Base-by-base conservation (phyloP, 208 protist genomes). In the Entamoeba histolytica region DNA sequence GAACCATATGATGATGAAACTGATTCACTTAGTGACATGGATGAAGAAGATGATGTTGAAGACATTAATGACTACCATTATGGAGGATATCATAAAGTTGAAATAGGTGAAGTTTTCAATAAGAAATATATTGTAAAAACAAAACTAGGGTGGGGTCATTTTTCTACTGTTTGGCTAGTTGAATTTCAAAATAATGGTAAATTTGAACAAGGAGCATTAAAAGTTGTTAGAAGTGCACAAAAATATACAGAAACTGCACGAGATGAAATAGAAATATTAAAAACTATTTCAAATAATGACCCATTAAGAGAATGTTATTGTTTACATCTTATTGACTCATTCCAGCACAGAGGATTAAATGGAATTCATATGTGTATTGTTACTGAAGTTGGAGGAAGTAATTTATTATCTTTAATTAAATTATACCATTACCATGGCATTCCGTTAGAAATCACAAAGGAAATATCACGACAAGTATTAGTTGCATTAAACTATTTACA, bases 391-490 rank as follows among this genome's bases (percentile, higher is more conserved):
- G 61, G 61, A 49, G 78, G 78, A 23, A 49, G 14, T 8, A 91
- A 98, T 94, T 94, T 98, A n/a, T 98, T 97, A 94, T 97, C 97
- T 91, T 95, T 97, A 35, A 94, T 98, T 91, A 97, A 97, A 93
- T 69, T 92, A 23, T 97, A 96, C 92, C 49, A 97, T 61, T 97
- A 97, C 92, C 91, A 93, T 39, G 96, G 96, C 47, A 95, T 98
- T 31, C 95, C 94, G 87, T 10, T 91, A n/a, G 78, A 91, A 39
- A 94, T 97, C 0, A 93, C 96, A 31, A 57, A 95, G n/a, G 94
- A 94, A 12, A 95, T 96, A 91, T 23, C 94, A 6, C 17, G 69
- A 39, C 94, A 96, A 91, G 87, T 96, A n/a, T 94, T 96, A 28
- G 44, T 78, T 39, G 15, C 50, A 17, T 49, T 95, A 8, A 23